These are phyloP conservation scores for Petunia axillaris DNA, from an alignment of 257 asterid species.

Conservation along the genomic window DNA sequence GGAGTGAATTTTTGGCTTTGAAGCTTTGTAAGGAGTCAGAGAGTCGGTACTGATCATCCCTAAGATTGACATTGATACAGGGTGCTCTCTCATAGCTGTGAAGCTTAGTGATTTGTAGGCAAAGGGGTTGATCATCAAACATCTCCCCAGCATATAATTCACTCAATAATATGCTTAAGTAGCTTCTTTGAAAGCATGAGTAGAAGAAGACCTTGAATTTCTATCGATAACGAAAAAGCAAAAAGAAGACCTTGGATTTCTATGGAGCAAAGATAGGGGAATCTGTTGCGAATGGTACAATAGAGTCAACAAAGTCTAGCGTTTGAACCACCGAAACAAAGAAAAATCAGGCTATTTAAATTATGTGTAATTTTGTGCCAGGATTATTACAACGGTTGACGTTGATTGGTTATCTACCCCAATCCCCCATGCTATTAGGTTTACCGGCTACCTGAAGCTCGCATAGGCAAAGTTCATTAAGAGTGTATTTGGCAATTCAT, in stretches of 20 bases:
- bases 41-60: background rate
- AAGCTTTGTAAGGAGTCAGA: background rate
- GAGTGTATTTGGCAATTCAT: background rate
- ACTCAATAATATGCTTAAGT: background rate
- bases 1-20: too few relatives aligned
- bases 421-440: background rate
- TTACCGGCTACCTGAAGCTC: background rate
- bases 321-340: too few relatives aligned
- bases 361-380: background rate
- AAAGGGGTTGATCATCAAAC: background rate
- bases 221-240: background rate
- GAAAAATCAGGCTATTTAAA: background rate
- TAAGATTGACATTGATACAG: background rate
- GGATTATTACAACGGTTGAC: background rate
- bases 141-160: background rate
- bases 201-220: background rate
- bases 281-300: too few relatives aligned
- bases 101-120: background rate
- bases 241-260: background rate
- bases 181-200: background rate
- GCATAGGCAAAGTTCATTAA: background rate
- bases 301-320: background rate
- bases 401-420: background rate
- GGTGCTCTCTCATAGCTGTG: constrained; percentile 1
- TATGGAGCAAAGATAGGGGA: too few relatives aligned